Base-by-base conservation (phyloP, 768 basidiomycete species). In the Amanita muscaria region DNA sequence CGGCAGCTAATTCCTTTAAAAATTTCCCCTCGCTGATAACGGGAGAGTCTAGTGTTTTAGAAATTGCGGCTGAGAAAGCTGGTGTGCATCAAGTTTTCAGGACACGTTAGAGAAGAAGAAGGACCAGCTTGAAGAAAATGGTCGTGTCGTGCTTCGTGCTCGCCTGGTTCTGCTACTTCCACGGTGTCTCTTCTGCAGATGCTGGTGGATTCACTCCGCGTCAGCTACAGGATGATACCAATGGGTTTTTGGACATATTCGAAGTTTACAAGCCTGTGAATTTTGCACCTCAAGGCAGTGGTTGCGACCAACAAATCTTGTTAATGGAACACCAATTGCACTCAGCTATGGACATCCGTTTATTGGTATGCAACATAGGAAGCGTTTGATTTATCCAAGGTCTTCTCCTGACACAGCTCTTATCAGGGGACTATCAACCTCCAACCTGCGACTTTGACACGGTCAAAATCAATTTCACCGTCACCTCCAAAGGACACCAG, bases 401-500 rank as follows among this genome's bases (percentile, higher is more conserved):
- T n/a, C n/a, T n/a, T n/a, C 19, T 42, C 2, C 30, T 25, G 22
- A 32, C n/a, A n/a, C 1, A 10, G 3, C 33, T 23, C n/a, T n/a
- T 29, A n/a, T n/a, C n/a, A 42, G 41, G 41, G 3, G 22, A 33
- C 18, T 42, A 42, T 18, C 19, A 42, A 22, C 41, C 41, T 3
- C 41, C 41, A 9, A 9, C 31, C 5, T 84, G 41, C 10, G 41
- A 42, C 23, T 42, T 42, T 23, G 41, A 42, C 10, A 42, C 76
- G 0, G 69, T 88, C 24, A 82, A 77, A 7, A 64, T 88, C 27
- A 88, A 88, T 57, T 79, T 86, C 52, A 87, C 86, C 0, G 82
- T 81, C 15, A 81, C 83, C 2, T 79, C 77, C 44, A 88, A 85
- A 43, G 86, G 86, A 35, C 83, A 80, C 5, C 83, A 86, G 56